Evolutionary conservation across 176 grass and related monocot genomes (phyloP), one percentile per base, ranked within the genome.

Genomic region (Avena sativa): DNA sequence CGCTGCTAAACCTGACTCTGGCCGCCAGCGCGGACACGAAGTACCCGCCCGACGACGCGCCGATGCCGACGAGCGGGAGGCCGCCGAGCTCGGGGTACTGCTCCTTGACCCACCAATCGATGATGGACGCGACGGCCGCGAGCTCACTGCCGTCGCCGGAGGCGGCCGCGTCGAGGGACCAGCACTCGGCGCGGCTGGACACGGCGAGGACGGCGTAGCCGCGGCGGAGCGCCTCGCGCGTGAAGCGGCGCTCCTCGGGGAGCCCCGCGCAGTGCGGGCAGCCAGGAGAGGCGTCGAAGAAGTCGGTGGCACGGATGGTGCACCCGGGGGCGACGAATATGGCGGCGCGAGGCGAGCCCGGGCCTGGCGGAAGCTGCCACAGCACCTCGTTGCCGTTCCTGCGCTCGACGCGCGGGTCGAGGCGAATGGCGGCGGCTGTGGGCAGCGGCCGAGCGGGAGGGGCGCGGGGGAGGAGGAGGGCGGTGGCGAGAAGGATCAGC

Each of bases 191-290:
- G 66, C 90, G 82, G 87, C 93, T 98, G 71, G 96, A 98, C 5
- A 98, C 82, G 20, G 85, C 87, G 40, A 98, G 69, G 23, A 95
- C 92, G 0, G 96, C 92, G 52, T 94, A 93, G 51, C 90, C 88
- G 58, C 89, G 85, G 86, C 56, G 57, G 80, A 98, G 92, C n/a
- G 90, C 90, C 32, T 71, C 90, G 23, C 90, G 81, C 36, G 93
- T 86, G 88, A 98, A 94, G 40, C 82, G 82, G 81, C 93, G 87
- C 69, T 98, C 96, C 89, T 98, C 96, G 51, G 96, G 96, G 78
- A 98, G 86, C 32, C 93, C 96, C 17, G 71, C 50, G 79, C 96
- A 98, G 74, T 72, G 79, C 47, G 90, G 87, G 82, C 93, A 95
- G 49, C 63, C 77, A 4, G 93, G 82, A 13, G 87, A 94, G 14